phyloP scores from a whole-genome alignment of 176 grass and related monocot species.

The Triticum urartu region DNA sequence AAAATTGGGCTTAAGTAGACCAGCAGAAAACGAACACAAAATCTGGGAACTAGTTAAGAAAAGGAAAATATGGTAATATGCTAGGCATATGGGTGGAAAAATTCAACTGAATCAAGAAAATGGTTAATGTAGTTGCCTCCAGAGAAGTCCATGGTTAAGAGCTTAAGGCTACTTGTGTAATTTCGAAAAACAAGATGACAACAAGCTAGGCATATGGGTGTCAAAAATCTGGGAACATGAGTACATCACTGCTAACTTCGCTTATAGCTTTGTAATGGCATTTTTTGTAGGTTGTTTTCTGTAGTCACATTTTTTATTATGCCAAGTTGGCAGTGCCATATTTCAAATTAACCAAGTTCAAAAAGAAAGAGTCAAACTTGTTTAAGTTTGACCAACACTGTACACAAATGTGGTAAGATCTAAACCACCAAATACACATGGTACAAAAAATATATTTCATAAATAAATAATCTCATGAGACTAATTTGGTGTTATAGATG shows the following conservation, averaged over 20 bases:
- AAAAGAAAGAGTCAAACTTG: no score
- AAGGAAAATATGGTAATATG: neutral
- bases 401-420: no score
- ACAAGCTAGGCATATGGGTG: neutral
- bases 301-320: neutral
- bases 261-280: neutral
- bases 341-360: neutral
- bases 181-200: neutral
- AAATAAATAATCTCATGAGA: no score
- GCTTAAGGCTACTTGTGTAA: neutral
- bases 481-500: no score
- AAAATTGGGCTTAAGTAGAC: neutral
- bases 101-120: neutral
- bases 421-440: no score
- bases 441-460: no score
- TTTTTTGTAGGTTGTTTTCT: neutral
- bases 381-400: no score
- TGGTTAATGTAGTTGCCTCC: neutral
- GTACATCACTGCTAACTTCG: neutral
- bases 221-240: neutral
- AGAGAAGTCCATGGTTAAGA: neutral
- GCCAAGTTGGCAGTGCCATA: neutral
- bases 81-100: neutral
- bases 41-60: neutral
- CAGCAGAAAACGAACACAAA: neutral